Evolutionary conservation across 2,329 filamentous ascomycete genomes (phyloP), one percentile per base, ranked within the genome.

Genomic region (Botrytis paeoniae): DNA sequence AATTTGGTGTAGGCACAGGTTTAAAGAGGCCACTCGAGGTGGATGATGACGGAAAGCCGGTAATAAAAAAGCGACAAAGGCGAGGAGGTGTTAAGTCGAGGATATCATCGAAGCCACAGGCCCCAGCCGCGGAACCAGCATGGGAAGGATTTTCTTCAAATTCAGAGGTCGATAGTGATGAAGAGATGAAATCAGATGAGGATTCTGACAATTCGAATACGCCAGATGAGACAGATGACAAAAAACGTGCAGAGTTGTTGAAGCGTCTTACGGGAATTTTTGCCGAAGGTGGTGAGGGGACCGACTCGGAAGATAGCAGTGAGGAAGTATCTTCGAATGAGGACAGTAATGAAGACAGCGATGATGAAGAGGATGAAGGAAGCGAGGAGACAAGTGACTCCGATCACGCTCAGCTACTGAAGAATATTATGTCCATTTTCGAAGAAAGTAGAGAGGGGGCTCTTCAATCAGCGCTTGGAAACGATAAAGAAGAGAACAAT

Each of bases 21-120:
- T 82, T 99, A 74, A 98, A 98, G 81, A 88, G 95, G 60, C 94
- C 95, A 1, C 85, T 99, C 18, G 93, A 97, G 62, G 77, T 94
- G 16, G 94, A 93, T 75, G 90, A 93, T 1, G 89, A 91, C 73
- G 80, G 95, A 10, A 89, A 89, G 72, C 96, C 95, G 0, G 85
- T 97, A 4, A 89, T 98, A 69, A 91, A 92, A 79, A 96, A 94
- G 80, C 88, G 94, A 69, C 94, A 95, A 82, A 92, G 91, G 77
- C 87, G 91, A 82, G 85, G 90, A 81, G 86, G 88, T 7, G 83
- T 91, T 25, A 86, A 87, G 75, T 86, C 86, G 4, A 91, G 88
- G 74, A 78, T 86, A 29, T 84, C 88, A 80, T 85, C 81, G 80
- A 85, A 81, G 77, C 85, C 84, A 75, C 82, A 83, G 73, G 81